Percentiles rank a stretch among this genome's conserved stretches.
phyloP scores from a whole-genome alignment of 1,139 yeast genomes.

The Hanseniaspora gamundiae region DNA sequence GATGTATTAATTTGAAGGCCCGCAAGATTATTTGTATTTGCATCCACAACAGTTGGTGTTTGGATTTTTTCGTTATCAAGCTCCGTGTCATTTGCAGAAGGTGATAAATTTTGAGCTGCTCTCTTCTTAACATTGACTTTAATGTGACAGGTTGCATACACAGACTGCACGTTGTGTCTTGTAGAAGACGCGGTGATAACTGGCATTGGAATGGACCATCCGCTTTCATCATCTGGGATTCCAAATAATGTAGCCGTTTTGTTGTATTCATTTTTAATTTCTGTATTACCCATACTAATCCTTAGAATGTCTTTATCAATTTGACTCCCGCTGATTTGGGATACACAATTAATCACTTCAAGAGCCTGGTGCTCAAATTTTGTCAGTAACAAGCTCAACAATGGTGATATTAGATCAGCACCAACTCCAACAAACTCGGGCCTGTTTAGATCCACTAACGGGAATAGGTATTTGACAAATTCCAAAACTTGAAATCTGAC shows the following conservation, averaged over 20 bases:
- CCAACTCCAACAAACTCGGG: constrained; percentile 85
- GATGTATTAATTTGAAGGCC: no score
- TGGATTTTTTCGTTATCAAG: no score
- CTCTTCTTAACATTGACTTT: constrained; percentile 13
- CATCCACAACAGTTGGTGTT: no score
- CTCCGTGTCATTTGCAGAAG: constrained; percentile 12
- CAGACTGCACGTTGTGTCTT: constrained; percentile 89
- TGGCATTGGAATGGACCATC: constrained; percentile 97
- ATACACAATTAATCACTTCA: constrained; percentile 80
- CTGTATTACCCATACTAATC: constrained; percentile 78
- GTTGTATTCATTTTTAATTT: constrained; percentile 70
- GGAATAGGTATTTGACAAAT: constrained; percentile 59
- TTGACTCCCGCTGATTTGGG: constrained; percentile 76
- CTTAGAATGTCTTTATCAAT: constrained; percentile 84
- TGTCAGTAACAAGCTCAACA: constrained; percentile 68
- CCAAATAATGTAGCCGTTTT: constrained; percentile 86
- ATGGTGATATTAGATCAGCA: constrained; percentile 87
- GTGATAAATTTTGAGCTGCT: constrained; percentile 23
- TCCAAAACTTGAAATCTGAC: constrained; percentile 71
- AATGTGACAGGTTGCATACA: constrained; percentile 64
- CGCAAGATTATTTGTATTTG: no score
- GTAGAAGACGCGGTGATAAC: constrained; percentile 80
- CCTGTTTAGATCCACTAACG: constrained; percentile 61
- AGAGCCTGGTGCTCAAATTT: constrained; percentile 83
- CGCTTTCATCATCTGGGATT: constrained; percentile 83